Evolutionary conservation across 805 yeast species (phyloP), one percentile per base, ranked within the genome.

Genomic region (Cyberlindnera saturnus): DNA sequence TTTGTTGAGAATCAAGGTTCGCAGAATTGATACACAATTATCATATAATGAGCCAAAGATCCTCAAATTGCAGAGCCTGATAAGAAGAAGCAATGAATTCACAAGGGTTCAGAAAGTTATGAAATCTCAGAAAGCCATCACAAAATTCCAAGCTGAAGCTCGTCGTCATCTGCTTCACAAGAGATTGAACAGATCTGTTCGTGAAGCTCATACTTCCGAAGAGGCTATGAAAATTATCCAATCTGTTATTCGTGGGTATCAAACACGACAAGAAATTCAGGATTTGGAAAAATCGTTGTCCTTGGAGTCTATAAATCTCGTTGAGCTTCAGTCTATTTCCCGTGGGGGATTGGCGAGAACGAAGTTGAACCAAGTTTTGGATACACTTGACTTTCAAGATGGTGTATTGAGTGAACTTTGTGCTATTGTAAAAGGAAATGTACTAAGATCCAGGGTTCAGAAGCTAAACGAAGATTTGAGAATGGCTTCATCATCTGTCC

Each of bases 321-420:
- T 65, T 5, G 57, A 48, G 6, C 45, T 87, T 2, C 96, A 89
- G 57, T 66, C 87, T 1, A 50, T 65, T 1, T 47, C 74, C 1
- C 70, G 86, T 48, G 90, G 84, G 7, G 55, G 47, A 1, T 17
- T 55, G 0, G 36, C 53, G 7, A 57, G 73, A 41, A 34, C 54
- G 39, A 39, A 46, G 11, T 41, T 58, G 36, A 65, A 60, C 41
- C 35, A 28, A 2, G 36, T 59, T 14, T 55, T 37, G 45, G 59
- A 50, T 43, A 49, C 28, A 20, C 47, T 38, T 56, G 71, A 50
- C 17, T 42, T 50, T 16, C 63, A 63, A 37, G 50, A 51, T 14
- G 14, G 36, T 0, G 39, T 69, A 3, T 47, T 51, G 18, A 38
- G 51, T 6, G 48, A 44, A 11, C 50, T 79, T 1, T 74, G 70